A percentile compares a stretch with the other conserved stretches of the same genome.
phyloP scores from a whole-genome alignment of 2,329 filamentous ascomycete genomes.

The Fusarium cyanostomum region DNA sequence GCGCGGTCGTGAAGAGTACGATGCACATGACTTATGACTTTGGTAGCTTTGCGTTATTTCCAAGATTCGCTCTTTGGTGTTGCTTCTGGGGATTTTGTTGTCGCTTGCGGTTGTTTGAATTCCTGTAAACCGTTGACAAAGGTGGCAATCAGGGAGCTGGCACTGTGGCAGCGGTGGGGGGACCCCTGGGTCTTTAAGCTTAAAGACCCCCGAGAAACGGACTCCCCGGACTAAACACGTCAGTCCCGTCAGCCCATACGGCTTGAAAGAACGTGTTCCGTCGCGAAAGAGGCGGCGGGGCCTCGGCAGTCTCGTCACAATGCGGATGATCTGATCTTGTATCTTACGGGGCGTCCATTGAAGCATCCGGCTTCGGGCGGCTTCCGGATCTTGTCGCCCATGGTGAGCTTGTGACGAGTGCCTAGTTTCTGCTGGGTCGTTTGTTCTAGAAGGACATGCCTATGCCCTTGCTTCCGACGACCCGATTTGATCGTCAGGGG shows the following conservation, averaged over 20 bases:
- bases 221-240: conserved; percentile 9
- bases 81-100: conserved; percentile 5
- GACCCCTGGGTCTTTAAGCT: conserved; percentile 31
- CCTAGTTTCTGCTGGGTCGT: too few species aligned
- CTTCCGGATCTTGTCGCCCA: conserved; percentile 32
- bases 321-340: conserved; percentile 37
- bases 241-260: conserved; percentile 6
- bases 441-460: background rate
- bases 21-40: conserved; percentile 72
- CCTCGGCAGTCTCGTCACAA: conserved; percentile 32
- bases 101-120: background rate
- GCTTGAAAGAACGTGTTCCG: conserved; percentile 14
- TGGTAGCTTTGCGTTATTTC: background rate
- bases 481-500: too few species aligned
- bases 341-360: background rate
- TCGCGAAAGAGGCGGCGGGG: conserved; percentile 11
- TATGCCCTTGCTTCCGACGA: background rate
- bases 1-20: conserved; percentile 77
- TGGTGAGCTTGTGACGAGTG: too few species aligned
- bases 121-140: conserved; percentile 22
- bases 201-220: conserved; percentile 13
- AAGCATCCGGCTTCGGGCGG: conserved; percentile 28
- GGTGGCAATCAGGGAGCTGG: conserved; percentile 11
- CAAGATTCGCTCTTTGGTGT: background rate
- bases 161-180: conserved; percentile 12